Conservation (phyloP, 1,139 yeast genomes). For the Blastobotrys elegans region DNA sequence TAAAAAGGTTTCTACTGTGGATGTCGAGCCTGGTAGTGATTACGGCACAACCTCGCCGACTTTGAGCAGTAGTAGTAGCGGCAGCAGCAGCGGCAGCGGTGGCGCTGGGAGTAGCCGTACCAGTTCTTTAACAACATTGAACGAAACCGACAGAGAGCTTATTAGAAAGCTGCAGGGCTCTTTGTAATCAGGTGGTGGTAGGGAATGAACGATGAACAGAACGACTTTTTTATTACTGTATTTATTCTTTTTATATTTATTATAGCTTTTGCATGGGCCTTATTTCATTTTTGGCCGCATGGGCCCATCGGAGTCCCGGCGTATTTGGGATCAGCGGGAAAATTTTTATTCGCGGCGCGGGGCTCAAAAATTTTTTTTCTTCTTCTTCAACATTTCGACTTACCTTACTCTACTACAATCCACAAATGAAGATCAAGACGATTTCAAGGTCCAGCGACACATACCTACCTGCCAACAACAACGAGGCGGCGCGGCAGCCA, state of each 20-base stretch:
- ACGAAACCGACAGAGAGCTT: neutral
- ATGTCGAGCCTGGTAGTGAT: neutral
- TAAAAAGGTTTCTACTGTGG: constrained; percentile 14
- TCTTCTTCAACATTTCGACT: neutral
- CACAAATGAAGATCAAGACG: constrained; percentile 69
- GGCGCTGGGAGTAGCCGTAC: neutral
- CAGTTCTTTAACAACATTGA: neutral
- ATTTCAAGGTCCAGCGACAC: constrained; percentile 85
- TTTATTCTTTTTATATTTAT: neutral
- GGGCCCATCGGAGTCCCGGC: neutral
- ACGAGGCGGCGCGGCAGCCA: constrained; percentile 83
- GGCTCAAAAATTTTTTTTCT: neutral
- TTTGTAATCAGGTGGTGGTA: no score
- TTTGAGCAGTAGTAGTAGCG: neutral
- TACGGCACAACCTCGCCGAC: constrained; percentile 2
- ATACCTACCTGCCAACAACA: constrained; percentile 85
- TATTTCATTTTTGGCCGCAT: no score
- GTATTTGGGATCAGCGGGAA: neutral
- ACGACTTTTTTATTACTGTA: neutral
- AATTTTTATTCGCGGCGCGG: neutral
- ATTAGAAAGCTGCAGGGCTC: neutral
- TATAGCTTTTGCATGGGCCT: neutral
- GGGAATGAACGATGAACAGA: no score
- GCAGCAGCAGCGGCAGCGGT: no score
- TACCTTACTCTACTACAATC: neutral